Conservation (phyloP, 208 protist genomes). For the Herpetomonas samuelpessoai region DNA sequence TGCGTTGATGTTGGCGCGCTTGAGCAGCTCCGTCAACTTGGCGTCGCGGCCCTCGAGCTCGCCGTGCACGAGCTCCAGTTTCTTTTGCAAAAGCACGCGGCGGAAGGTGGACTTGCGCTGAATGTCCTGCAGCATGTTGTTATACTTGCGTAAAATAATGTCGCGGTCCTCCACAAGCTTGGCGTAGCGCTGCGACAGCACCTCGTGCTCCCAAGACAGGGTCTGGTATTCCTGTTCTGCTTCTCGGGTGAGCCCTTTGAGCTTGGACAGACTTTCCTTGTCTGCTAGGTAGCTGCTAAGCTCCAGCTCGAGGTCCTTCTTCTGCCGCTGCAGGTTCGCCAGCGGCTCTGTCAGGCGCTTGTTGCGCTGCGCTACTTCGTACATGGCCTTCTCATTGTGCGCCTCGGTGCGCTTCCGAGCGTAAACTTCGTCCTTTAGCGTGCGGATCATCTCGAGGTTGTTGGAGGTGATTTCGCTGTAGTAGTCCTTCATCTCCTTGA, state of each 20-base stretch:
- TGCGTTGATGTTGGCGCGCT: slow-evolving; percentile 93
- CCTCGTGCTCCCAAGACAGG: slow-evolving; percentile 95
- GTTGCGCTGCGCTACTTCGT: slow-evolving; percentile 96
- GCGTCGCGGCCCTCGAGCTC: slow-evolving; percentile 93
- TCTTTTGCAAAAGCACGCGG: slow-evolving; percentile 95
- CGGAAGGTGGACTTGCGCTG: slow-evolving; percentile 95
- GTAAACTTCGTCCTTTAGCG: slow-evolving; percentile 96
- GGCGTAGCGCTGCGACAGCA: slow-evolving; percentile 91
- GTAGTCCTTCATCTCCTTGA: slow-evolving; percentile 97
- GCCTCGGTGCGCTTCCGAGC: slow-evolving; percentile 94
- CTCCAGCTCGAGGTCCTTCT: slow-evolving; percentile 90
- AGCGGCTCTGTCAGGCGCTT: slow-evolving; percentile 96
- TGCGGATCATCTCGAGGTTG: slow-evolving; percentile 98
- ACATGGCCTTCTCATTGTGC: slow-evolving; percentile 97
- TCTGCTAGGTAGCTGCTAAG: slow-evolving; percentile 91
- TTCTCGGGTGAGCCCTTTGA: slow-evolving; percentile 72
- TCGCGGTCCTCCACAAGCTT: slow-evolving; percentile 94
- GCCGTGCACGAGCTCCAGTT: slow-evolving; percentile 91
- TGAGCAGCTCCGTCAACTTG: slow-evolving; percentile 92
- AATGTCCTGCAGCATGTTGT: slow-evolving; percentile 94
- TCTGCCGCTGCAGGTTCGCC: slow-evolving; percentile 84
- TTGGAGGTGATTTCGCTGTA: slow-evolving; percentile 99
- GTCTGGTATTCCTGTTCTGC: slow-evolving; percentile 89
- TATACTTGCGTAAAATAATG: slow-evolving; percentile 95
- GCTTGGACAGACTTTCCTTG: slow-evolving; percentile 76